Percentiles rank a stretch among this genome's conserved stretches.
These are phyloP conservation scores for Vaccinium corymbosum DNA, from an alignment of 148 eudicot species.

Conservation along the genomic window DNA sequence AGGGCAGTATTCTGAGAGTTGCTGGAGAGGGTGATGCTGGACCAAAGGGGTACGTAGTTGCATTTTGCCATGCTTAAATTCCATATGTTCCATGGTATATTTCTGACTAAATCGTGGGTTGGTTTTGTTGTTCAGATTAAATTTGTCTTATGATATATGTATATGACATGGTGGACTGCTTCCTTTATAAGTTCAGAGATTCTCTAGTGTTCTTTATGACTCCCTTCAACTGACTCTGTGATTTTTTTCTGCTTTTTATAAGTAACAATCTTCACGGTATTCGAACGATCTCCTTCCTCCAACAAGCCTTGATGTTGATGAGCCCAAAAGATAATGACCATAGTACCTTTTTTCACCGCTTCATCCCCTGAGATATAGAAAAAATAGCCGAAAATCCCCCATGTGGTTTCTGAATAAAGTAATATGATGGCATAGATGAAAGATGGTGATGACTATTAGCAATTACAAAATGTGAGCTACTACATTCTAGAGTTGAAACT, in stretches of 20 bases:
- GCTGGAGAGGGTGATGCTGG: constrained; percentile 99
- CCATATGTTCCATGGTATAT: not conserved
- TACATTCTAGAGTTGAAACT: not conserved
- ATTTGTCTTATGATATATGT: not conserved
- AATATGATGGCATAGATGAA: not conserved
- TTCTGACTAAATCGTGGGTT: not conserved
- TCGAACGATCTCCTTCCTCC: not conserved
- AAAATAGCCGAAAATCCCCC: not conserved
- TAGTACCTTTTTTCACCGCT: not conserved
- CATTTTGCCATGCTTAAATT: constrained; percentile 5
- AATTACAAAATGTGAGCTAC: not conserved
- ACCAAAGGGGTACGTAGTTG: constrained; percentile 74
- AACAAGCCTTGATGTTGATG: constrained; percentile 6
- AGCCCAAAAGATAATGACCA: not conserved
- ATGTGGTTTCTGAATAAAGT: not conserved
- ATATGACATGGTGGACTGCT: not conserved
- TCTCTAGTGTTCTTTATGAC: not conserved
- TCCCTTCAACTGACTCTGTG: not conserved
- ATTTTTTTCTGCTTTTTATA: not conserved
- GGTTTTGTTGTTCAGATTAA: not conserved
- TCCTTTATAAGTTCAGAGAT: not conserved
- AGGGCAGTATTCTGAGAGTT: constrained; percentile 92
- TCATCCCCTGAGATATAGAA: not conserved
- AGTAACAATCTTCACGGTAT: not conserved
- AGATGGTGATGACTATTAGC: not conserved